These are phyloP conservation scores for Stylonectria norvegica DNA, from an alignment of 2,329 filamentous ascomycete genomes.

Conservation along the genomic window DNA sequence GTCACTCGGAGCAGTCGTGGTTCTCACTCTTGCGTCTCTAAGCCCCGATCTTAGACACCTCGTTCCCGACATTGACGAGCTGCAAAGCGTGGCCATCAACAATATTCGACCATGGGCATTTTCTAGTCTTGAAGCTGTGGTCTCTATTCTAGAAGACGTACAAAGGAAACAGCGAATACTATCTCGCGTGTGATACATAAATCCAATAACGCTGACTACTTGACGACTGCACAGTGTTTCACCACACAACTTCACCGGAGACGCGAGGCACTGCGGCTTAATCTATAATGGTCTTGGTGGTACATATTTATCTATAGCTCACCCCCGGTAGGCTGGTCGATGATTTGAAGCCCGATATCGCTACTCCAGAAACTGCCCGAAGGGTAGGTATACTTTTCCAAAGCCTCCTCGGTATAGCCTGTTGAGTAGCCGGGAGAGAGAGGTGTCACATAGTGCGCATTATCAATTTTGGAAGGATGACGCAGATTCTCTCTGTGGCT, in stretches of 20 bases:
- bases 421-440: constrained; percentile 27
- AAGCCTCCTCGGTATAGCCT: constrained; percentile 28
- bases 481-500: constrained; percentile 27
- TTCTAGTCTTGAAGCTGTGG: constrained; percentile 27
- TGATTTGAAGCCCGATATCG: constrained; percentile 29
- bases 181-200: constrained; percentile 12
- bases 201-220: background rate
- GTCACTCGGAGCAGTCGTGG: constrained; percentile 30
- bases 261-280: background rate
- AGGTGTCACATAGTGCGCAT: constrained; percentile 27
- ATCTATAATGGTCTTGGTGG: background rate
- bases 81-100: constrained; percentile 25
- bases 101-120: constrained; percentile 28
- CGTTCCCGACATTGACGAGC: constrained; percentile 30
- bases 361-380: constrained; percentile 30
- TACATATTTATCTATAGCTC: constrained; percentile 19
- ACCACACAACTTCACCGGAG: background rate
- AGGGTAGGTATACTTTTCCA: constrained; percentile 30
- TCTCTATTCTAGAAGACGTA: constrained; percentile 29
- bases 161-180: constrained; percentile 25
- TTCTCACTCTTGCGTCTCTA: constrained; percentile 31
- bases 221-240: background rate
- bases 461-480: constrained; percentile 23
- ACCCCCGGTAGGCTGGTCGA: constrained; percentile 30
- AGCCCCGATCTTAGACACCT: constrained; percentile 23